Percentiles rank a stretch among this genome's conserved stretches.
These are phyloP conservation scores for Cladosporium sp. DNA, from an alignment of 2,329 filamentous ascomycete species.

Conservation along the genomic window DNA sequence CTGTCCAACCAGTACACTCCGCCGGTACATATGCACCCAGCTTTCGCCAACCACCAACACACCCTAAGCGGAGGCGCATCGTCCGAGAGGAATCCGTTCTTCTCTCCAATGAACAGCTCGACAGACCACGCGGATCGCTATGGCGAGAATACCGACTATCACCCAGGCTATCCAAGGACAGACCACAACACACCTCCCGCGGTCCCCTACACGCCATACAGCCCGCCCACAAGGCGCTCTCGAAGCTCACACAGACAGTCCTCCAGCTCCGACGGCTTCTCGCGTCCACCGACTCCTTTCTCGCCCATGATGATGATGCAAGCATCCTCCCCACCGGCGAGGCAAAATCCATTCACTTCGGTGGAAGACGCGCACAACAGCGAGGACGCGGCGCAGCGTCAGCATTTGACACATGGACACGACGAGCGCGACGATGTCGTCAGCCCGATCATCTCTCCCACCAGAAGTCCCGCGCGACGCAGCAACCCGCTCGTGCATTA, in stretches of 20 bases:
- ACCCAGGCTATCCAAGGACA: constrained; percentile 5
- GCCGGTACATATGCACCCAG: constrained; percentile 9
- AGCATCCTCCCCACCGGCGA: not conserved
- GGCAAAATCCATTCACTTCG: constrained; percentile 10
- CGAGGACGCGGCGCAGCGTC: constrained; percentile 1
- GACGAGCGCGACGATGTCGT: constrained; percentile 12
- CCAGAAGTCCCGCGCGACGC: constrained; percentile 2
- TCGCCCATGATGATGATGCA: constrained; percentile 13
- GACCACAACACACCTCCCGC: not conserved
- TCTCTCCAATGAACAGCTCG: not conserved
- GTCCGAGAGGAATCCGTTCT: constrained; percentile 9
- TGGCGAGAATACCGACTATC: not conserved
- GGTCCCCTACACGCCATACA: not conserved
- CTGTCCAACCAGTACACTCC: constrained; percentile 7
- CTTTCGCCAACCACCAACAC: not conserved
- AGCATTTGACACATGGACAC: not conserved
- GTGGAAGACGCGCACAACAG: not conserved
- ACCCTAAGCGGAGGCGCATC: not conserved
- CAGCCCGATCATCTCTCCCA: constrained; percentile 9
- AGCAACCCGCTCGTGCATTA: constrained; percentile 13
- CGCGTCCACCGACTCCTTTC: constrained; percentile 12
- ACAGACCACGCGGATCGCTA: not conserved
- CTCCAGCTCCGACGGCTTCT: not conserved
- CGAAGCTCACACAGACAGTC: constrained; percentile 9
- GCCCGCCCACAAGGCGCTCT: not conserved